These are phyloP conservation scores for Capsella bursapastoris DNA, from an alignment of 345 rosid genomes.

Conservation along the genomic window DNA sequence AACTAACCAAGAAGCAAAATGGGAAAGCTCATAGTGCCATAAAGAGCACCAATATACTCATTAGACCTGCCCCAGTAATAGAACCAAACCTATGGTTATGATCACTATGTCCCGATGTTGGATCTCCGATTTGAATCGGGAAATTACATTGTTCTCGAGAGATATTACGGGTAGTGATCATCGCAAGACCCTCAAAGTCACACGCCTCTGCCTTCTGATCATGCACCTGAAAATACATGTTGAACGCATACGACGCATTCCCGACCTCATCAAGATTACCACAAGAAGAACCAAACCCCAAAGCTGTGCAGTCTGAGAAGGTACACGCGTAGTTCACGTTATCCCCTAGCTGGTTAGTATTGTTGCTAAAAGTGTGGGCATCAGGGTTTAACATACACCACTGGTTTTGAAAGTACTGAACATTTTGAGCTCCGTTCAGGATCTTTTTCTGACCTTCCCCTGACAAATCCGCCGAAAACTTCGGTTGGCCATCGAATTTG, in stretches of 20 bases:
- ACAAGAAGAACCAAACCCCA: slow-evolving; percentile 72
- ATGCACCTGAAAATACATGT: slow-evolving; percentile 73
- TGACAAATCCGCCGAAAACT: slow-evolving; percentile 64
- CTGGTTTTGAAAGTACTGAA: slow-evolving; percentile 61
- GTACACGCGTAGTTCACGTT: slow-evolving; percentile 77
- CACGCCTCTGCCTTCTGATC: slow-evolving; percentile 69
- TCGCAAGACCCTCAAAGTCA: slow-evolving; percentile 66
- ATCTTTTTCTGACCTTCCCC: slow-evolving; percentile 68
- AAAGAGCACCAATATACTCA: slow-evolving; percentile 31
- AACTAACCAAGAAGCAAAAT: slow-evolving; percentile 4
- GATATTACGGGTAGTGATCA: slow-evolving; percentile 52
- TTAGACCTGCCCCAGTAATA: background rate
- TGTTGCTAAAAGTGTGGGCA: slow-evolving; percentile 61
- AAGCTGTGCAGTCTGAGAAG: slow-evolving; percentile 62
- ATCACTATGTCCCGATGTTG: slow-evolving; percentile 42
- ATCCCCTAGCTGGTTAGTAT: slow-evolving; percentile 53
- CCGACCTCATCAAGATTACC: slow-evolving; percentile 61
- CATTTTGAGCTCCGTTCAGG: slow-evolving; percentile 59
- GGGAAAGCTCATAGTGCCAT: slow-evolving; percentile 20
- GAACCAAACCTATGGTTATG: slow-evolving; percentile 13
- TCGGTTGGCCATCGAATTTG: slow-evolving; percentile 82
- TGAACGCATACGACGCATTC: slow-evolving; percentile 72
- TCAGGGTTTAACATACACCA: slow-evolving; percentile 83
- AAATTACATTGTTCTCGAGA: slow-evolving; percentile 74
- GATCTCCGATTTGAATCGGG: slow-evolving; percentile 55